Evolutionary conservation across 306 rosid genomes (phyloP).

Genomic region (Malus domestica): DNA sequence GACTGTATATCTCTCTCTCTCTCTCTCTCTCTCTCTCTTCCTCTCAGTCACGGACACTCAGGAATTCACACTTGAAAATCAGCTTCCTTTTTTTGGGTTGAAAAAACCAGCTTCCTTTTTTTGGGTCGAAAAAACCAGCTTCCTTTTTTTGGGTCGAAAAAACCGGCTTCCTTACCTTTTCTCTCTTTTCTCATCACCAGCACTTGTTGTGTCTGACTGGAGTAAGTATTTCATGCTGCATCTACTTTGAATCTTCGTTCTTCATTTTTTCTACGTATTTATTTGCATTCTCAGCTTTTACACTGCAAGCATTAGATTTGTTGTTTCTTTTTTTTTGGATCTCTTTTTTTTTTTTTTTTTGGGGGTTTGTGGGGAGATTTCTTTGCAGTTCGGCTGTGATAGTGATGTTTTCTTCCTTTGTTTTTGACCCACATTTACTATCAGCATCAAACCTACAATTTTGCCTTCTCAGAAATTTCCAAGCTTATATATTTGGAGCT

Average conservation of each 20-base stretch:
- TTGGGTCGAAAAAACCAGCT: not conserved
- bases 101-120: slow-evolving; percentile 7
- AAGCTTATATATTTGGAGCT: slow-evolving; percentile 14
- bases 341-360: no score
- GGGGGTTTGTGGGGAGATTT: not conserved
- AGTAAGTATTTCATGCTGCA: slow-evolving; percentile 10
- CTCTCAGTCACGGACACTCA: not conserved
- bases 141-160: slow-evolving; percentile 10
- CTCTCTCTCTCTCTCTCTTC: not conserved
- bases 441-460: slow-evolving; percentile 9
- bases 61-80: not conserved
- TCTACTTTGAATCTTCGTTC: slow-evolving; percentile 17
- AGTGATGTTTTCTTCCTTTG: not conserved
- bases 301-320: not conserved
- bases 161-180: slow-evolving; percentile 10
- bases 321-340: not conserved
- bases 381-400: not conserved
- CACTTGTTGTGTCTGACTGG: not conserved
- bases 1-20: slow-evolving; percentile 1
- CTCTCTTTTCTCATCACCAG: not conserved
- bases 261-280: slow-evolving; percentile 1
- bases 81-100: not conserved
- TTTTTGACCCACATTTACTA: slow-evolving; percentile 22
- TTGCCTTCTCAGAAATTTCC: slow-evolving; percentile 8
- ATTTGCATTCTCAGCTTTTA: not conserved